Percentiles rank a stretch among this genome's conserved stretches.
These are phyloP conservation scores for Dittrichia graveolens DNA, from an alignment of 129 eudicot species.

Conservation along the genomic window DNA sequence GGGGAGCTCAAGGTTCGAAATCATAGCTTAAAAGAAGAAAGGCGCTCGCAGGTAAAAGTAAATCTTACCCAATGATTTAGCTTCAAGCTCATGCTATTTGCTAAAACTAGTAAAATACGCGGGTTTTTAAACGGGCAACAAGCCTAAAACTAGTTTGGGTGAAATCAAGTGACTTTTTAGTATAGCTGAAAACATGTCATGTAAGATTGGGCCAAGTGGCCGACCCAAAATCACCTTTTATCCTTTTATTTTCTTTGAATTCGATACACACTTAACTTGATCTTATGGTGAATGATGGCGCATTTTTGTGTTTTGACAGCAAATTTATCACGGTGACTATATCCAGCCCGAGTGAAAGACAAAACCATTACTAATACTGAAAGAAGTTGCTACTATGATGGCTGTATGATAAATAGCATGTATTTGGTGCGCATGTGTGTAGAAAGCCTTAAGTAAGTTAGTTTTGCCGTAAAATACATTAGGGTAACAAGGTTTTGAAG, in stretches of 20 bases:
- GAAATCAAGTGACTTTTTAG: no score
- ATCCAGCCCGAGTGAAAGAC: constrained; percentile 28
- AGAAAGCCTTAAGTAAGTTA: not conserved
- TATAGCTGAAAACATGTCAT: no score
- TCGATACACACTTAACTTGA: not conserved
- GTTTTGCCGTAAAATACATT: constrained; percentile 17
- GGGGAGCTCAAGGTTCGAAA: constrained; percentile 64
- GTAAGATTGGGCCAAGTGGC: no score
- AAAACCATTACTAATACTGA: not conserved
- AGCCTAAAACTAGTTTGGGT: no score
- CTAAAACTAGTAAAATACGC: no score
- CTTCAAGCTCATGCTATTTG: not conserved
- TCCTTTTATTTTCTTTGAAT: no score
- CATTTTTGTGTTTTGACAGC: constrained; percentile 19
- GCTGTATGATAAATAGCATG: not conserved
- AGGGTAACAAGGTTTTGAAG: not conserved
- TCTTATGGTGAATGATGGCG: not conserved
- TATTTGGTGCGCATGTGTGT: not conserved
- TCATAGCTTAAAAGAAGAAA: constrained; percentile 46
- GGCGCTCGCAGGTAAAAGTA: constrained; percentile 31
- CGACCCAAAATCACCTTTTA: no score
- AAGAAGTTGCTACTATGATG: not conserved
- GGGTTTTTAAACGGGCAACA: no score
- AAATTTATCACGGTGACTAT: constrained; percentile 22
- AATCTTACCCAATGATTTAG: not conserved